A percentile compares a stretch with the other conserved stretches of the same genome.
phyloP scores from a whole-genome alignment of 2,329 filamentous ascomycete genomes.

The Trichoderma koningiopsis region DNA sequence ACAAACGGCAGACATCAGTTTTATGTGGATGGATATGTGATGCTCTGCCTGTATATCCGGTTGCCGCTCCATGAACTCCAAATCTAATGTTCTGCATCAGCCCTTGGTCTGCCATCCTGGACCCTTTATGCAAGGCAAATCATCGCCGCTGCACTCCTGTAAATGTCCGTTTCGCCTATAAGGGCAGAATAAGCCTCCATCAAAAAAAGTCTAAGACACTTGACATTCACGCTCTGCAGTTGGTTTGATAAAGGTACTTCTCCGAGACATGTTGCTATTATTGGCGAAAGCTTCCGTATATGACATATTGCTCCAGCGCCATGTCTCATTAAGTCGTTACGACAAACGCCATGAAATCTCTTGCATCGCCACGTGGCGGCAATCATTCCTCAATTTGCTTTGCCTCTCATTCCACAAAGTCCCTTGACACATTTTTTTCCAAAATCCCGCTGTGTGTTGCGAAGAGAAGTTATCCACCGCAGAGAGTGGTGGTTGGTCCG shows the following conservation, averaged over 20 bases:
- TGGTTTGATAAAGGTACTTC: neutral
- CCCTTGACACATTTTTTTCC: neutral
- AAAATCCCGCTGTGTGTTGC: neutral
- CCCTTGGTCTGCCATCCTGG: neutral
- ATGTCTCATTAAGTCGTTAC: neutral
- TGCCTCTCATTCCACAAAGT: neutral
- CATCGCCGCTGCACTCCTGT: neutral
- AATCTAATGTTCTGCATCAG: slow-evolving; percentile 2
- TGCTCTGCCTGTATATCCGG: neutral
- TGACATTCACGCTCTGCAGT: neutral
- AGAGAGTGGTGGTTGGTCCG: neutral
- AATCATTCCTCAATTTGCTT: neutral
- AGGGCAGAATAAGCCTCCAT: neutral
- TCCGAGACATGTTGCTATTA: slow-evolving; percentile 5
- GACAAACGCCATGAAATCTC: neutral
- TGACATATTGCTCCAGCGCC: neutral
- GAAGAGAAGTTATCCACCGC: neutral
- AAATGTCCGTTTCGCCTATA: neutral
- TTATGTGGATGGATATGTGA: neutral
- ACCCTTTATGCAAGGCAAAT: neutral
- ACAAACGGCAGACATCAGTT: neutral
- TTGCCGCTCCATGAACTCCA: neutral
- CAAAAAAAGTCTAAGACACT: neutral
- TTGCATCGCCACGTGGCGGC: neutral
- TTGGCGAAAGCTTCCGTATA: neutral